A percentile compares a stretch with the other conserved stretches of the same genome.
Evolutionary conservation across 2,329 filamentous ascomycete genomes (phyloP).

Genomic region (Cladophialophora immunda): DNA sequence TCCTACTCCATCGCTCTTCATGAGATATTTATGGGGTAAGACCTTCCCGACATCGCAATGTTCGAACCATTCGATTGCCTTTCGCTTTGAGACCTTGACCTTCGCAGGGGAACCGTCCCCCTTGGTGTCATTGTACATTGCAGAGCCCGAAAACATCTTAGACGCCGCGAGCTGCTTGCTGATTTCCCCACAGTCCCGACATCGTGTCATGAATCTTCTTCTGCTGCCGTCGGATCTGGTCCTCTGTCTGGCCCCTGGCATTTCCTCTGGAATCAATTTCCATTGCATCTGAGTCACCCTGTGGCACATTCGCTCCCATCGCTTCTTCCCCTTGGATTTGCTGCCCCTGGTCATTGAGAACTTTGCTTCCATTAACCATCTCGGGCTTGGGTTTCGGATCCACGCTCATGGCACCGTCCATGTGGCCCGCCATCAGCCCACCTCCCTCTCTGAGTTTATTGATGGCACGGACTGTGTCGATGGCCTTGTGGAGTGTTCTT

Average conservation of each 20-base stretch:
- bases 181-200: conserved; percentile 62
- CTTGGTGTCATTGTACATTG: neutral
- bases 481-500: conserved; percentile 71
- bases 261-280: conserved; percentile 68
- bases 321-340: conserved; percentile 39
- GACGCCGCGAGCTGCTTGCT: conserved; percentile 14
- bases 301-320: conserved; percentile 48
- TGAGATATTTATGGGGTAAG: neutral
- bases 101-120: neutral
- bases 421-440: conserved; percentile 62
- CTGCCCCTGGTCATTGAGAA: conserved; percentile 48
- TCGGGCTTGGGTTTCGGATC: conserved; percentile 63
- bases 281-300: conserved; percentile 50
- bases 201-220: conserved; percentile 67
- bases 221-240: conserved; percentile 69
- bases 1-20: neutral
- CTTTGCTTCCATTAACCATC: conserved; percentile 54
- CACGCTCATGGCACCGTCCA: conserved; percentile 67
- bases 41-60: neutral
- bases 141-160: neutral
- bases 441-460: conserved; percentile 72
- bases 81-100: neutral
- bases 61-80: neutral
- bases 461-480: conserved; percentile 73
- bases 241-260: conserved; percentile 68